Evolutionary conservation across 2,329 filamentous ascomycete species (phyloP), one percentile per base, ranked within the genome.

Genomic region (Monilinia fructicola): DNA sequence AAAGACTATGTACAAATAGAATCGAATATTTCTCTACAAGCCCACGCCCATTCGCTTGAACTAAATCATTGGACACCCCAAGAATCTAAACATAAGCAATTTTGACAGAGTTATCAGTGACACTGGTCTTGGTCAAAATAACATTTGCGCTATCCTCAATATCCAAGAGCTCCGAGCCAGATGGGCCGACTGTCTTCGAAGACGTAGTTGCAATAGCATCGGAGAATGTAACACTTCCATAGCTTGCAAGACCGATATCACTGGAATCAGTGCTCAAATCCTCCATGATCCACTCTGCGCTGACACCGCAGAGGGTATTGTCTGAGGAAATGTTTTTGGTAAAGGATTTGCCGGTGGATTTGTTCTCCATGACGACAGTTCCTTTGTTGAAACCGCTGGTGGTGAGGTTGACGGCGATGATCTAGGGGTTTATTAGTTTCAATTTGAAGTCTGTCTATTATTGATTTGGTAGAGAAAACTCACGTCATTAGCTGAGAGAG

Each of bases 271-370:
- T 26, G 63, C 80, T 77, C 69, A 82, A 84, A 67, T 84, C 81
- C 72, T 82, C 81, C 12, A 82, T 79, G 58, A 83, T 83, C 81
- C 81, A 84, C 64, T 83, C 81, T 2, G 80, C 81, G 62, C 82
- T 82, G 63, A 78, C 73, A 38, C 79, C 78, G n/a, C 76, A 78
- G 21, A 82, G 74, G 16, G 65, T 64, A 0, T 61, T n/a, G 2
- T 40, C 59, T 3, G 77, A 77, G 21, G 65, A 74, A 53, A 83
- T 74, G 2, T 76, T 78, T 73, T 82, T 77, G 63, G 76, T 78
- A 38, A 79, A 80, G 3, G 71, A 77, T 70, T 80, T 70, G 11
- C 82, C 82, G 3, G 77, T 82, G 4, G 77, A 78, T 55, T 77
- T 69, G 69, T 84, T 84, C 68, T 81, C 78, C 56, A 84, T 76